phyloP scores from a whole-genome alignment of 805 yeast genomes.

The Yarrowia porcina region DNA sequence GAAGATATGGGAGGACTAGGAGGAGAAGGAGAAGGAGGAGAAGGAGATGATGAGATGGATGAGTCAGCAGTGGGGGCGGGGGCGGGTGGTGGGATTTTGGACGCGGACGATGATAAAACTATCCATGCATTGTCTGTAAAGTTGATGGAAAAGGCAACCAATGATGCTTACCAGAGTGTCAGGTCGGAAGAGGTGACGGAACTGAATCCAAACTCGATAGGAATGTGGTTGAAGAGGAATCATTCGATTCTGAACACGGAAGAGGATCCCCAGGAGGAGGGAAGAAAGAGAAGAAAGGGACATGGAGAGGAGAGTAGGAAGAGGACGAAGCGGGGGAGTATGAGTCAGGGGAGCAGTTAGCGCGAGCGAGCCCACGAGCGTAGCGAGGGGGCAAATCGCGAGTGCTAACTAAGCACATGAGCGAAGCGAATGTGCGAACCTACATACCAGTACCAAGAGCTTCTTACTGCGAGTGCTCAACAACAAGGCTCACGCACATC shows the following conservation, averaged over 20 bases:
- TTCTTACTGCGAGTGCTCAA: no score
- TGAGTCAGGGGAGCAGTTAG: conserved; percentile 18
- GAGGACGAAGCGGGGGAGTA: not conserved
- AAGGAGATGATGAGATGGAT: not conserved
- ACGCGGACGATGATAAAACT: not conserved
- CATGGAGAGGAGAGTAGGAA: not conserved
- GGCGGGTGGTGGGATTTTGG: no score
- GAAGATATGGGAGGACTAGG: not conserved
- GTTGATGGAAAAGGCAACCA: conserved; percentile 25
- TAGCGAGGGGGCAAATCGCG: no score
- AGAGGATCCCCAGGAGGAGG: conserved; percentile 23
- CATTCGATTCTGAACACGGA: not conserved
- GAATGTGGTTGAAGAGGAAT: conserved; percentile 21
- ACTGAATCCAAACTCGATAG: conserved; percentile 23
- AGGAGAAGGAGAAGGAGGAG: no score
- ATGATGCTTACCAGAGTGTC: conserved; percentile 1
- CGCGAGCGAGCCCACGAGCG: not conserved
- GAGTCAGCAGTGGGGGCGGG: not conserved
- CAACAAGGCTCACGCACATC: no score
- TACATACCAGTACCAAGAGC: no score
- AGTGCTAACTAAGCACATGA: no score
- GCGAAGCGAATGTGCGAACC: no score
- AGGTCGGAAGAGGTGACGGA: conserved; percentile 21
- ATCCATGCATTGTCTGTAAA: not conserved
- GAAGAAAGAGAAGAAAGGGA: not conserved